These are phyloP conservation scores for Diaporthe capsici DNA, from an alignment of 2,329 filamentous ascomycete species.

Conservation along the genomic window DNA sequence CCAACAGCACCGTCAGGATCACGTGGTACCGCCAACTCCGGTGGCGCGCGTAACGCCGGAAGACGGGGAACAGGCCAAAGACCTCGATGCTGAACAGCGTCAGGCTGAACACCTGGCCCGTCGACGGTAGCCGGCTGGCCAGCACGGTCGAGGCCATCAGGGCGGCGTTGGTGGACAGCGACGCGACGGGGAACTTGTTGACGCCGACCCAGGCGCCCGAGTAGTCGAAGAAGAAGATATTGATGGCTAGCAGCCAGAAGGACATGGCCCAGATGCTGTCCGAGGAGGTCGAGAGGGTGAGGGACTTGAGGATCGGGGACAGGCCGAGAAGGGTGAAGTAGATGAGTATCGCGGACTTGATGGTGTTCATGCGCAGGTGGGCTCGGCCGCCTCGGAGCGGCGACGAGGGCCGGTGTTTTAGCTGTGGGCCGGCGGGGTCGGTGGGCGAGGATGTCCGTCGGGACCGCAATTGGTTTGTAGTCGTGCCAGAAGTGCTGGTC, in stretches of 20 bases:
- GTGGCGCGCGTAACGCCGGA: slow-evolving; percentile 88
- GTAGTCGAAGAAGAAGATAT: slow-evolving; percentile 99
- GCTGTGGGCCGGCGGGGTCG: slow-evolving; percentile 51
- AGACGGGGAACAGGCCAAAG: slow-evolving; percentile 97
- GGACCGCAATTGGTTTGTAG: slow-evolving; percentile 46
- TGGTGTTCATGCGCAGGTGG: slow-evolving; percentile 77
- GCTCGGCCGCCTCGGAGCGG: slow-evolving; percentile 56
- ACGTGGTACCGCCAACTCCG: slow-evolving; percentile 87
- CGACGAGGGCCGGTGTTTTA: slow-evolving; percentile 51
- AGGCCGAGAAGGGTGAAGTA: slow-evolving; percentile 93
- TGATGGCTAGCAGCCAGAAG: slow-evolving; percentile 92
- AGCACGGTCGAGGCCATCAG: slow-evolving; percentile 97
- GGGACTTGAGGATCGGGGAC: slow-evolving; percentile 94
- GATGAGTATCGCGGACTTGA: slow-evolving; percentile 93
- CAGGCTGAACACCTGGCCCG: slow-evolving; percentile 93
- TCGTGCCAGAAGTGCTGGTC: slow-evolving; percentile 44
- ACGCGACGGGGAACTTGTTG: slow-evolving; percentile 75
- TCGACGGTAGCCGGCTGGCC: slow-evolving; percentile 88
- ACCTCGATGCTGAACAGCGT: slow-evolving; percentile 98
- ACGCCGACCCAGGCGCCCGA: slow-evolving; percentile 74
- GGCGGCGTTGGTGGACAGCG: slow-evolving; percentile 92
- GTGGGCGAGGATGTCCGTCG: slow-evolving; percentile 48
- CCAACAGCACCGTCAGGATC: slow-evolving; percentile 79
- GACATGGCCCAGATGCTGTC: slow-evolving; percentile 99
- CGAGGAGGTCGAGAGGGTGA: slow-evolving; percentile 91